Base-by-base conservation (phyloP, 306 rosid species). In the Prunus mongolica region DNA sequence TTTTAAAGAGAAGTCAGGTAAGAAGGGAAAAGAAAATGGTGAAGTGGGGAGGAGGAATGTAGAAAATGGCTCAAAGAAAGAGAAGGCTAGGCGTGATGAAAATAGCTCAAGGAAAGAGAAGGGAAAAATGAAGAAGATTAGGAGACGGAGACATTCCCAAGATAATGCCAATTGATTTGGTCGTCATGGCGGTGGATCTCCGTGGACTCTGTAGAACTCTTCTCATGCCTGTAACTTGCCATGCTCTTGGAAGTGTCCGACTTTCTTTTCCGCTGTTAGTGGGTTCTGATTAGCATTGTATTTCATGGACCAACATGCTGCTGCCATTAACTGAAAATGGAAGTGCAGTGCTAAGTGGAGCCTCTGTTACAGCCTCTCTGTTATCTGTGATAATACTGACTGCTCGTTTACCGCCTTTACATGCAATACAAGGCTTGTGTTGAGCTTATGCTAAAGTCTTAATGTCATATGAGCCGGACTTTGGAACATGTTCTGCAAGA, bases 21-120 rank as follows among this genome's bases (percentile, higher is more conserved):
- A 89, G 86, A 91, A 82, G 86, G 62, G 44, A 18, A 84, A 84
- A 76, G 89, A 84, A 71, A 83, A 84, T 55, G 83, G 82, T 14
- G 83, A 73, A 3, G 2, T 3, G 32, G 68, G 52, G 54, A 86
- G 45, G 66, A 76, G 79, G 52, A 72, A 66, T 15, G 84, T 71
- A 15, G 86, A 85, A 65, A 85, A 80, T 67, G 87, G 85, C 54
- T 84, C 79, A 5, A 74, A 84, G 44, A 81, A 74, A 67, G 93
- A 58, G 68, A 77, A 12, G 67, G 34, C n/a, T 2, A 72, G 79
- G 57, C 76, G 57, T 15, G 84, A 76, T 12, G 89, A 85, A 62
- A 86, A 72, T 62, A 85, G 84, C 32, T 83, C 79, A 10, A 75
- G 85, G 38, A 73, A 57, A 65, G 96, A 85, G 25, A 84, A 79